Percentiles rank a stretch among this genome's conserved stretches.
These are phyloP conservation scores for Aplosporella prunicola DNA, from an alignment of 2,329 filamentous ascomycete genomes.

Conservation along the genomic window DNA sequence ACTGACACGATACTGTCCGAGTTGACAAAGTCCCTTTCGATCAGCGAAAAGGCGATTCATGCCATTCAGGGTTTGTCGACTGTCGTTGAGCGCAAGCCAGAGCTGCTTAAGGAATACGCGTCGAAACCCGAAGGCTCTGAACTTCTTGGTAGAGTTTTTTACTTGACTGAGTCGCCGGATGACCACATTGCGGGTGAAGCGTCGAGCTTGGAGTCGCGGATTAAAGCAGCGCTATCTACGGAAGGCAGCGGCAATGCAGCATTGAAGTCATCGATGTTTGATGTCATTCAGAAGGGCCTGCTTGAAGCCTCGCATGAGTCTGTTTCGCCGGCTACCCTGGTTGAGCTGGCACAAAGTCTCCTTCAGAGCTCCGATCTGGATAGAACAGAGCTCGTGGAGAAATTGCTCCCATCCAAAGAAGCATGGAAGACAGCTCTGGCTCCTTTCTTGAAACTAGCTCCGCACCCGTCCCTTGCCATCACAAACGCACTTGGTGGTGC, in stretches of 20 bases:
- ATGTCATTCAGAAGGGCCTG: slow-evolving; percentile 45
- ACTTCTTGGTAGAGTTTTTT: slow-evolving; percentile 43
- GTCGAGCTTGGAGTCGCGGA: slow-evolving; percentile 26
- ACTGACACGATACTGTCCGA: slow-evolving; percentile 29
- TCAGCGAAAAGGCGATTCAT: slow-evolving; percentile 23
- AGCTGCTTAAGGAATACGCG: slow-evolving; percentile 35
- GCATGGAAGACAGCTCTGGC: slow-evolving; percentile 58
- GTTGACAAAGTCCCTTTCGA: slow-evolving; percentile 30
- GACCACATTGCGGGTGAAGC: slow-evolving; percentile 42
- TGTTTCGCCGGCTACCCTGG: slow-evolving; percentile 46
- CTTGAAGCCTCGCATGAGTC: slow-evolving; percentile 33
- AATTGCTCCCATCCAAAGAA: slow-evolving; percentile 53
- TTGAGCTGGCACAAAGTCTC: slow-evolving; percentile 44
- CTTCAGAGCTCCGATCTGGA: slow-evolving; percentile 23
- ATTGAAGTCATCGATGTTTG: slow-evolving; percentile 38
- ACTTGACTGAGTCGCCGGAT: slow-evolving; percentile 43
- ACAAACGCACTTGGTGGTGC: slow-evolving; percentile 64
- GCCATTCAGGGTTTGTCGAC: slow-evolving; percentile 38
- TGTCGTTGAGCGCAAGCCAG: slow-evolving; percentile 32
- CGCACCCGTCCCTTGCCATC: slow-evolving; percentile 59
- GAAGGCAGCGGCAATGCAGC: slow-evolving; percentile 28
- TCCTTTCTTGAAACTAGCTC: slow-evolving; percentile 43
- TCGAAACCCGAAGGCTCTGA: slow-evolving; percentile 37
- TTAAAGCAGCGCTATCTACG: slow-evolving; percentile 24
- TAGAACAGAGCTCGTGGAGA: background rate